phyloP scores from a whole-genome alignment of 1,139 yeast genomes.

The Candida pseudoviswanathii region DNA sequence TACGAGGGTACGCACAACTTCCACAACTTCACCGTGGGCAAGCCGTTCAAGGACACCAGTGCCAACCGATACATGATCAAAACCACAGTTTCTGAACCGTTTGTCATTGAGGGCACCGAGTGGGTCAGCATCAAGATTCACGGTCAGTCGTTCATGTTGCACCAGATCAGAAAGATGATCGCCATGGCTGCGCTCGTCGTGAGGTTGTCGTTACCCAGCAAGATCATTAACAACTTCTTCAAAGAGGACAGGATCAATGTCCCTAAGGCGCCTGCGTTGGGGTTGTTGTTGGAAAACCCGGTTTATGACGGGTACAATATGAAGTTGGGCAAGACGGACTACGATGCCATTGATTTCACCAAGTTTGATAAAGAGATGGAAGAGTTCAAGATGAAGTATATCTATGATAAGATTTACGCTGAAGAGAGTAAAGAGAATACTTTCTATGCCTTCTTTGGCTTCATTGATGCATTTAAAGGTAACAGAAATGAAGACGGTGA shows the following conservation, averaged over 20 bases:
- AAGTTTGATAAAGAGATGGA: constrained; percentile 72
- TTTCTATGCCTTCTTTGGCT: constrained; percentile 86
- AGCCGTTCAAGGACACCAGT: constrained; percentile 82
- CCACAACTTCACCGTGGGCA: constrained; percentile 93
- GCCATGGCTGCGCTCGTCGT: constrained; percentile 90
- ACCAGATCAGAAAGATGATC: constrained; percentile 97
- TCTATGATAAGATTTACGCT: constrained; percentile 87
- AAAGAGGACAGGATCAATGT: constrained; percentile 75
- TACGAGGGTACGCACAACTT: constrained; percentile 92
- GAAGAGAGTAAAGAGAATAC: constrained; percentile 89
- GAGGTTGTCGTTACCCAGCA: constrained; percentile 81
- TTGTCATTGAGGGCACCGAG: constrained; percentile 89
- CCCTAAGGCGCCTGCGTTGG: constrained; percentile 98
- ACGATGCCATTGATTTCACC: constrained; percentile 72
- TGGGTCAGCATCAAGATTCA: constrained; percentile 97
- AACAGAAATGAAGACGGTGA: constrained; percentile 21
- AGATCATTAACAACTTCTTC: constrained; percentile 78
- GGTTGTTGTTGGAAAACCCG: constrained; percentile 86
- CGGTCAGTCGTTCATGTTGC: constrained; percentile 98
- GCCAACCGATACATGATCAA: constrained; percentile 81
- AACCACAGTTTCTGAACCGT: constrained; percentile 84
- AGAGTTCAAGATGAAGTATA: constrained; percentile 81
- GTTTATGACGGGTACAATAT: constrained; percentile 86
- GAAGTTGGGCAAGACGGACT: constrained; percentile 74
- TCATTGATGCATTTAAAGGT: constrained; percentile 71